Conservation (phyloP, 495 filamentous ascomycete species). For the Hypomontagnella monticulosa region DNA sequence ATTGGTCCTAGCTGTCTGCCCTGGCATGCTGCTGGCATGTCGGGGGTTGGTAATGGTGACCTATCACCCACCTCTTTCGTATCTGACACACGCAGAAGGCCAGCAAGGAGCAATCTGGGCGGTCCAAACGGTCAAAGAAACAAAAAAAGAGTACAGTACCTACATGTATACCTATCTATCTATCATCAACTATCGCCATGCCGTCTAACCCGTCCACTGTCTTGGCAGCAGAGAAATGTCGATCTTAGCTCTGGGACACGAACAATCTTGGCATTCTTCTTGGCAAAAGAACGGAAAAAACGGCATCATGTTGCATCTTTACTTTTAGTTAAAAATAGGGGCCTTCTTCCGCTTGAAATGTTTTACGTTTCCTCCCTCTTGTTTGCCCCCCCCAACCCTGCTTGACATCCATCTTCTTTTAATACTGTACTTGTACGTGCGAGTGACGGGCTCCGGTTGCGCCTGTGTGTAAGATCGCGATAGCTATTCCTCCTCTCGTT, state of each 20-base stretch:
- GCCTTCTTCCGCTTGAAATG: slow-evolving; percentile 26
- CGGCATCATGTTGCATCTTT: slow-evolving; percentile 36
- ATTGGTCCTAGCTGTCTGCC: not conserved
- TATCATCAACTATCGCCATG: slow-evolving; percentile 22
- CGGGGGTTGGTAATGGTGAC: not conserved
- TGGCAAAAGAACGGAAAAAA: slow-evolving; percentile 42
- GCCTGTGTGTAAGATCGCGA: slow-evolving; percentile 34
- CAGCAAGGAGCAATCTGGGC: not conserved
- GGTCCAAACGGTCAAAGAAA: slow-evolving; percentile 14
- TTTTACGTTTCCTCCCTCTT: slow-evolving; percentile 32
- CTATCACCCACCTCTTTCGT: not conserved
- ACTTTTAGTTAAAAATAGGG: slow-evolving; percentile 38
- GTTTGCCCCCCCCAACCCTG: slow-evolving; percentile 6
- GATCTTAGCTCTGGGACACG: slow-evolving; percentile 39
- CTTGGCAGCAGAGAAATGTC: slow-evolving; percentile 34
- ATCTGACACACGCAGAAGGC: not conserved
- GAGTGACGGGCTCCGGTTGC: slow-evolving; percentile 24
- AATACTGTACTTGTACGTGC: slow-evolving; percentile 3
- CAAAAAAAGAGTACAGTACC: slow-evolving; percentile 2
- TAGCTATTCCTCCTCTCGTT: slow-evolving; percentile 3
- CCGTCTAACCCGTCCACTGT: not conserved
- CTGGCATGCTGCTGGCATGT: not conserved
- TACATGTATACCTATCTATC: not conserved
- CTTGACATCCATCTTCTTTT: not conserved
- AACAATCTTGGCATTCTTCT: slow-evolving; percentile 39